A percentile compares a stretch with the other conserved stretches of the same genome.
Evolutionary conservation across 768 basidiomycete species (phyloP).

Genomic region (Hebeloma cylindrosporum): DNA sequence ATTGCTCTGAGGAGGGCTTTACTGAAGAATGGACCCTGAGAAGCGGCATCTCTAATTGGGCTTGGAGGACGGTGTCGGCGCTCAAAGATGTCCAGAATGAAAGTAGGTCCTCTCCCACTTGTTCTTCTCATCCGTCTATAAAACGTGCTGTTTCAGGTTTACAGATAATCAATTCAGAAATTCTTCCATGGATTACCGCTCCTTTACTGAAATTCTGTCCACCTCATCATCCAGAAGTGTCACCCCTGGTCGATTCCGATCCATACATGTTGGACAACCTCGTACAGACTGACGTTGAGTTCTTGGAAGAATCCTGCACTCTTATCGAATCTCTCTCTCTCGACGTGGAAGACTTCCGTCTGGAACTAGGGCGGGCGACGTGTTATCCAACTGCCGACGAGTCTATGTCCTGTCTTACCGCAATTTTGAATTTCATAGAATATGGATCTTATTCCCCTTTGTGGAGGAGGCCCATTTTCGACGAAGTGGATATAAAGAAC

Average conservation of each 20-base stretch:
- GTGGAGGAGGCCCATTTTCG: conserved; percentile 52
- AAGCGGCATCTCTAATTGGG: conserved; percentile 67
- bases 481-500: conserved; percentile 50
- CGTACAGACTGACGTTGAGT: conserved; percentile 66
- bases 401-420: conserved; percentile 56
- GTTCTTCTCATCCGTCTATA: neutral
- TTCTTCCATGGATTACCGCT: conserved; percentile 61
- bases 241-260: conserved; percentile 38
- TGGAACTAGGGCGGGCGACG: conserved; percentile 66
- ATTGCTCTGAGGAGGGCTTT: conserved; percentile 22
- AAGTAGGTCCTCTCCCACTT: conserved; percentile 37
- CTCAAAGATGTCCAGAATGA: conserved; percentile 74
- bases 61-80: conserved; percentile 74
- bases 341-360: conserved; percentile 75
- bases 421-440: conserved; percentile 75
- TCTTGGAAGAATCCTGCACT: conserved; percentile 72
- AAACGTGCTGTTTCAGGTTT: conserved; percentile 36
- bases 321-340: conserved; percentile 75
- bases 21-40: conserved; percentile 68
- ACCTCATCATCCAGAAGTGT: conserved; percentile 41
- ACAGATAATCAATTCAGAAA: conserved; percentile 59
- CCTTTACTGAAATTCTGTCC: conserved; percentile 62
- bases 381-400: conserved; percentile 57
- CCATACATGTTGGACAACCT: conserved; percentile 45
- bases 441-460: conserved; percentile 63